A percentile compares a stretch with the other conserved stretches of the same genome.
Conservation (phyloP, 2,329 filamentous ascomycete species). For the Coniochaeta sp. region DNA sequence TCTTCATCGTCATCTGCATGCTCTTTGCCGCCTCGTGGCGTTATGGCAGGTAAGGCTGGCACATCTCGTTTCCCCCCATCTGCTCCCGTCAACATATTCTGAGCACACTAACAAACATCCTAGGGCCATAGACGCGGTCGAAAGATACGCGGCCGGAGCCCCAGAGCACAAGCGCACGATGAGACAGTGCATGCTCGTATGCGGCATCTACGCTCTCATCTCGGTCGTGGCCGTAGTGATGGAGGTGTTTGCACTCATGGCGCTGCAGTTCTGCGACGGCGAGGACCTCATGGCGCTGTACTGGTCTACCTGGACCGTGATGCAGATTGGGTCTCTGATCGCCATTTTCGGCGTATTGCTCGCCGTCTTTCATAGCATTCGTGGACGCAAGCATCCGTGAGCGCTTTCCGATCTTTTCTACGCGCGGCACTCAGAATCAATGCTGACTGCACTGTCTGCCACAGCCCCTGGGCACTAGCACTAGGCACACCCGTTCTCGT, state of each 20-base stretch:
- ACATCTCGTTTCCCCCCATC: background rate
- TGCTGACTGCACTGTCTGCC: background rate
- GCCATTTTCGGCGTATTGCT: conserved; percentile 51
- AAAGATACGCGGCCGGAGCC: conserved; percentile 12
- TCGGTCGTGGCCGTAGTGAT: conserved; percentile 40
- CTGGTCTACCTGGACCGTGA: conserved; percentile 55
- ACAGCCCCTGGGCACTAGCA: conserved; percentile 46
- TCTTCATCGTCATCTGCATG: conserved; percentile 26
- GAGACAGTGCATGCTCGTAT: conserved; percentile 33
- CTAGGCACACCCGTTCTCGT: conserved; percentile 54
- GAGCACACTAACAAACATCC: background rate
- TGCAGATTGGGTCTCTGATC: conserved; percentile 50
- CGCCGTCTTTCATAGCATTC: conserved; percentile 41
- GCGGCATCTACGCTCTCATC: conserved; percentile 33
- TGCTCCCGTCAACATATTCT: background rate
- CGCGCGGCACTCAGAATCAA: background rate
- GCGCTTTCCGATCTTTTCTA: conserved; percentile 13
- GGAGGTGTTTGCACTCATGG: conserved; percentile 46
- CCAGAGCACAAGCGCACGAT: conserved; percentile 28
- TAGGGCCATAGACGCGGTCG: conserved; percentile 24
- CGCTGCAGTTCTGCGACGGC: conserved; percentile 51
- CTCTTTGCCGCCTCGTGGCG: conserved; percentile 29
- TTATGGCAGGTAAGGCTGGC: conserved; percentile 24
- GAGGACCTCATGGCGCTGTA: conserved; percentile 53
- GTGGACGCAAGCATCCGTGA: conserved; percentile 43